Percentiles rank a stretch among this genome's conserved stretches.
Evolutionary conservation across 139 green algal genomes (phyloP).

Genomic region (Eudorina sp.): DNA sequence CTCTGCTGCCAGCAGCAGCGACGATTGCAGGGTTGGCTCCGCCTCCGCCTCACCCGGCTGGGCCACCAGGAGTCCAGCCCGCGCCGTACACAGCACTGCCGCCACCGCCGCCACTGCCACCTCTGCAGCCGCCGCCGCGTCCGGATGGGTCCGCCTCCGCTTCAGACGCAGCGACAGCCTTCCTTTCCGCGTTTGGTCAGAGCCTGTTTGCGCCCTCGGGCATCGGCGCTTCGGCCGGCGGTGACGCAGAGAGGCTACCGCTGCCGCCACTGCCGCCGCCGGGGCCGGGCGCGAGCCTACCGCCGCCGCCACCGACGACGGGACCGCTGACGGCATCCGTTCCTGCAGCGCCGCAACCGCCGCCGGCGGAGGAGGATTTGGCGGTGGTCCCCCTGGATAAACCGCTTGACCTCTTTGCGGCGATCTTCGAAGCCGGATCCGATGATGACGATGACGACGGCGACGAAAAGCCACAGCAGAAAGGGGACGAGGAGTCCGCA

Average conservation of each 20-base stretch:
- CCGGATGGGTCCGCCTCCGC: slow-evolving; percentile 10
- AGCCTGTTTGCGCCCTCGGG: background rate
- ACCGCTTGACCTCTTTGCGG: slow-evolving; percentile 88
- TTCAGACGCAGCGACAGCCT: slow-evolving; percentile 22
- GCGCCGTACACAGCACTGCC: background rate
- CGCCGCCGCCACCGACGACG: slow-evolving; percentile 12
- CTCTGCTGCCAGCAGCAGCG: background rate
- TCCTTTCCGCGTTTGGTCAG: slow-evolving; percentile 45
- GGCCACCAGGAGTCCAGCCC: too few relatives aligned
- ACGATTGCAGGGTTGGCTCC: background rate
- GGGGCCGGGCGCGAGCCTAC: too few relatives aligned
- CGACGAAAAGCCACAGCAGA: slow-evolving; percentile 31
- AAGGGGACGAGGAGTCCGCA: background rate
- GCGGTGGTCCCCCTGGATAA: slow-evolving; percentile 54
- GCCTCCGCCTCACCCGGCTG: background rate
- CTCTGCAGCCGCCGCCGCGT: background rate
- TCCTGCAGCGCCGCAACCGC: background rate
- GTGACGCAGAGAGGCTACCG: background rate
- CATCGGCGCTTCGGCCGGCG: background rate
- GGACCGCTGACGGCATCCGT: too few relatives aligned
- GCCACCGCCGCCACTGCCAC: background rate
- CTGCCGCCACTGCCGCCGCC: background rate
- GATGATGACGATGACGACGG: slow-evolving; percentile 72
- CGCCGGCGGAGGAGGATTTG: background rate
- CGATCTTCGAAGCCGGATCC: slow-evolving; percentile 85